Conservation (phyloP, 1,139 yeast genomes). For the Diutina neorugosa region DNA sequence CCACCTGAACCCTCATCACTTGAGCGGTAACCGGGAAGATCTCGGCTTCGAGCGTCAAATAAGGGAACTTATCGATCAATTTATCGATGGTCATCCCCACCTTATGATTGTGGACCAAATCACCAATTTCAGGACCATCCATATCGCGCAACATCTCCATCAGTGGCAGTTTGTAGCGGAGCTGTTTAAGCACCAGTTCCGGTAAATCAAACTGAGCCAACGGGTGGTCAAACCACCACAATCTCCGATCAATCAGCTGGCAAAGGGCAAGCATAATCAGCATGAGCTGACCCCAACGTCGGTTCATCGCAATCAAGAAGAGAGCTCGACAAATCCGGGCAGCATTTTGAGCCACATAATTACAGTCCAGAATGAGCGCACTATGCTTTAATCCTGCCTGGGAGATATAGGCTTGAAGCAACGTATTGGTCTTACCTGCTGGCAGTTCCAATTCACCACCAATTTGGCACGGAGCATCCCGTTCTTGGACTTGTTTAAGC, state of each 20-base stretch:
- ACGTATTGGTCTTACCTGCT: constrained; percentile 77
- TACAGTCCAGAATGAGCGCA: constrained; percentile 73
- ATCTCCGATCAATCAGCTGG: constrained; percentile 69
- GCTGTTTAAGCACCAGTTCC: constrained; percentile 45
- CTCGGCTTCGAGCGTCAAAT: constrained; percentile 58
- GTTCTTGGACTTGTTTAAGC: constrained; percentile 47
- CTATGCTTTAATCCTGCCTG: constrained; percentile 63
- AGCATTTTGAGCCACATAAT: constrained; percentile 91
- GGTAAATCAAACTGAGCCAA: constrained; percentile 77
- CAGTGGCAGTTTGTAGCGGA: constrained; percentile 54
- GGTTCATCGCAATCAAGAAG: constrained; percentile 70
- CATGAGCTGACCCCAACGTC: constrained; percentile 83
- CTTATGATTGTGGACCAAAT: constrained; percentile 67
- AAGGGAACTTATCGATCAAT: constrained; percentile 64
- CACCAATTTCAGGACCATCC: constrained; percentile 73
- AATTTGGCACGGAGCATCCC: constrained; percentile 65
- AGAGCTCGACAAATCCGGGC: constrained; percentile 88
- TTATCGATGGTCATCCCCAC: constrained; percentile 58
- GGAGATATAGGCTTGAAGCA: constrained; percentile 82
- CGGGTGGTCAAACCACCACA: constrained; percentile 92
- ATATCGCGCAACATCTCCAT: constrained; percentile 67
- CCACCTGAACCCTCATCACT: constrained; percentile 72
- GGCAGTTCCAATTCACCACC: constrained; percentile 69
- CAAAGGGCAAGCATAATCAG: constrained; percentile 68
- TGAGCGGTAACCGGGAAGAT: constrained; percentile 84